A percentile compares a stretch with the other conserved stretches of the same genome.
These are phyloP conservation scores for Wickerhamiella hasegawae DNA, from an alignment of 805 yeast genomes.

Conservation along the genomic window DNA sequence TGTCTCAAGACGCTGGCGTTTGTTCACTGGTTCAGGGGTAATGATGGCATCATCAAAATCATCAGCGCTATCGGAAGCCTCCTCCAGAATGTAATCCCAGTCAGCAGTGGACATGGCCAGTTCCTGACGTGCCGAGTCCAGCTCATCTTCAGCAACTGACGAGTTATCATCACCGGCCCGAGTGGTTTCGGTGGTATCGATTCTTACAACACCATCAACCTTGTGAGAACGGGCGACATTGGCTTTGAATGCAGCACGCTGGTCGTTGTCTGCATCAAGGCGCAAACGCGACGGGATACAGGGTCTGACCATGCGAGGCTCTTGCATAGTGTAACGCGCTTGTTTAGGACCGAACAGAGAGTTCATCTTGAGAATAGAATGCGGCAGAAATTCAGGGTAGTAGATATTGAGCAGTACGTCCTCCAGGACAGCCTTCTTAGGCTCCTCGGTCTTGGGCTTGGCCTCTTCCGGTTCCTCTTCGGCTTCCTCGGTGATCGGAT, in stretches of 20 bases:
- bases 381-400: slow-evolving; percentile 46
- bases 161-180: not conserved
- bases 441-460: slow-evolving; percentile 7
- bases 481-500: slow-evolving; percentile 10
- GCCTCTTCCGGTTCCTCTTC: slow-evolving; percentile 9
- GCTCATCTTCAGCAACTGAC: not conserved
- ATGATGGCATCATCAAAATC: slow-evolving; percentile 9
- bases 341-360: slow-evolving; percentile 50
- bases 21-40: not conserved
- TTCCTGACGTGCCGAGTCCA: slow-evolving; percentile 2
- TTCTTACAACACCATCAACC: not conserved
- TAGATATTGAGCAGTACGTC: slow-evolving; percentile 21
- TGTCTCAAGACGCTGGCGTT: not conserved
- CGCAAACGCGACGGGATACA: slow-evolving; percentile 37
- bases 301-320: slow-evolving; percentile 25
- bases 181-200: not conserved
- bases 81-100: slow-evolving; percentile 24
- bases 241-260: slow-evolving; percentile 34
- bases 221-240: slow-evolving; percentile 1
- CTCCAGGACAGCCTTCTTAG: slow-evolving; percentile 13
- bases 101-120: slow-evolving; percentile 16
- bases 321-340: slow-evolving; percentile 33
- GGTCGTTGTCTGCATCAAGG: slow-evolving; percentile 50
- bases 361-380: slow-evolving; percentile 47
- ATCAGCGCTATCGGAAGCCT: slow-evolving; percentile 43